Conservation (phyloP, 495 filamentous ascomycete genomes). For the Cairneyella variabilis region DNA sequence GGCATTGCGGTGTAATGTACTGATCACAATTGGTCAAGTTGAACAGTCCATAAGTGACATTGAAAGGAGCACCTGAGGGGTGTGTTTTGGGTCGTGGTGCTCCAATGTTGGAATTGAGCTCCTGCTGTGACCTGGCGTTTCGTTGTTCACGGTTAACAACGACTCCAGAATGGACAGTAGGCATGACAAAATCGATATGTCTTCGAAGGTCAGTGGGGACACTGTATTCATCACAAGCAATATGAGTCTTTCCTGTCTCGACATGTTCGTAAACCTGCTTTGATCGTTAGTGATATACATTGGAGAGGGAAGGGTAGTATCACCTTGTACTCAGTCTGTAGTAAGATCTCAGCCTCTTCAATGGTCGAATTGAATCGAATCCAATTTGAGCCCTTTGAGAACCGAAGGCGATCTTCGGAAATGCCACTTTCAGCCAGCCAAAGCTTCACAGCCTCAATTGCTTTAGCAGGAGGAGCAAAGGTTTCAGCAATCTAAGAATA, state of each 20-base stretch:
- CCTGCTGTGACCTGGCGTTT: background rate
- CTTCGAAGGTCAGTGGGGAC: background rate
- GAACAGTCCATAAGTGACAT: background rate
- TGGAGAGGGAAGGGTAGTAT: background rate
- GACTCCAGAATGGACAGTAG: background rate
- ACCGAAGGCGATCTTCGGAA: background rate
- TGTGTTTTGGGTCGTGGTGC: background rate
- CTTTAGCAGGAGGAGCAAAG: background rate
- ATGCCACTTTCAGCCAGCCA: background rate
- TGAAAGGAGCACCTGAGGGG: background rate
- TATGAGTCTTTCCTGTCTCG: background rate
- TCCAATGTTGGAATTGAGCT: background rate
- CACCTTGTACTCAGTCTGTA: background rate
- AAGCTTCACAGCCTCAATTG: background rate
- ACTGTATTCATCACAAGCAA: background rate
- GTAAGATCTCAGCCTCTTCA: background rate
- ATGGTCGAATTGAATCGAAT: background rate
- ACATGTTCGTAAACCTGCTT: background rate
- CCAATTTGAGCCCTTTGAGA: background rate
- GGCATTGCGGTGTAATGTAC: background rate
- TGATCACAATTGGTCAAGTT: background rate
- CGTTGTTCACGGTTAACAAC: no score
- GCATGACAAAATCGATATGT: background rate
- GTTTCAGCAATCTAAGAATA: background rate
- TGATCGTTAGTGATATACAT: background rate